Evolutionary conservation across 305 asterid species (phyloP), one percentile per base, ranked within the genome.

Genomic region (Coffea humblotiana): DNA sequence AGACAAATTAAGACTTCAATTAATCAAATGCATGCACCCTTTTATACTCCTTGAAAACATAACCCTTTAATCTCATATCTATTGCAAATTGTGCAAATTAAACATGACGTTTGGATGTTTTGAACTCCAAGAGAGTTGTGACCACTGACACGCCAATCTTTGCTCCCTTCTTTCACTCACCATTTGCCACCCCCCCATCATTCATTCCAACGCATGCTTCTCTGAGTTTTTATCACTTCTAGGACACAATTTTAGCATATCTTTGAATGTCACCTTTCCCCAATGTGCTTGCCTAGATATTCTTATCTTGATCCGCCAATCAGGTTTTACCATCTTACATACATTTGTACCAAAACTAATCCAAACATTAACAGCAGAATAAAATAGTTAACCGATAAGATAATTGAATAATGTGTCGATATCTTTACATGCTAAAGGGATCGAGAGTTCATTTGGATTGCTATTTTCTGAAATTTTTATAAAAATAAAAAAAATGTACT

Each of bases 231-330:
- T 80, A 82, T 82, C 71, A 83, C 85, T 83, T 77, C 86, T 80
- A 87, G 88, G 85, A 52, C 68, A 58, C 27, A 66, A 49, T 21
- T 79, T 78, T 71, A 75, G 72, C 79, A 77, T 82, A 77, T 85
- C 81, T 80, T 87, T 58, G 67, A 73, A 75, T 71, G 79, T 81
- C 56, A 76, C 72, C 77, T 78, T 66, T 78, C 83, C 81, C 77
- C 88, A 68, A 75, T 68, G 81, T 69, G 77, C 37, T 63, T 27
- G 8, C 67, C 60, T 71, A 21, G 56, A 71, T 73, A 67, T 73
- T 79, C 86, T 72, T 65, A 83, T 84, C 74, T 86, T 70, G 32
- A 85, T 88, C 92, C 90, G 90, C 88, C 96, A 91, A 91, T 88
- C 87, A 83, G 71, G 67, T 76, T 71, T 87, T 81, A 60, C 74